These are phyloP conservation scores for Rhodotorula graminis DNA, from an alignment of 768 basidiomycete species.

Conservation along the genomic window DNA sequence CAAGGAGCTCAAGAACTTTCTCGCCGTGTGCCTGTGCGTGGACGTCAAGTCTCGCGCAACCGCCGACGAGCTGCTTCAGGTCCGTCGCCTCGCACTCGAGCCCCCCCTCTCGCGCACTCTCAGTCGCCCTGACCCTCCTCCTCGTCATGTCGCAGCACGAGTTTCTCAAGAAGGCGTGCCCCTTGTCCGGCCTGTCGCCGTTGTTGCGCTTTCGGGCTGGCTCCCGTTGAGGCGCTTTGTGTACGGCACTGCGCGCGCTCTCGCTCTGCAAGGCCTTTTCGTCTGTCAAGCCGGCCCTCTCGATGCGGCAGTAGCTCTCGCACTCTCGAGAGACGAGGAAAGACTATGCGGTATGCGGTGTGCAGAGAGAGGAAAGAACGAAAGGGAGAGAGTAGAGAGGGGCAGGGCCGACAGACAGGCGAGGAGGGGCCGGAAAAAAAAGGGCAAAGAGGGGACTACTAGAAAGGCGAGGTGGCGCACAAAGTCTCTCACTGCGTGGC, in stretches of 20 bases:
- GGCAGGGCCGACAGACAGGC: too few species aligned
- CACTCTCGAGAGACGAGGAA: too few species aligned
- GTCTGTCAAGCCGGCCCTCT: too few species aligned
- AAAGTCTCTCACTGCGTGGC: conserved; percentile 26
- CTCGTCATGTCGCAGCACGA: conserved; percentile 69
- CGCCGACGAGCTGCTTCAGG: conserved; percentile 73
- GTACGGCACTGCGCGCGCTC: too few species aligned
- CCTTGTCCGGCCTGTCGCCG: conserved; percentile 73
- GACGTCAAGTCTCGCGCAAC: conserved; percentile 90
- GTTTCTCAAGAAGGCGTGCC: conserved; percentile 84
- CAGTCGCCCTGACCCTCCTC: neutral
- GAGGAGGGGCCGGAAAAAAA: too few species aligned
- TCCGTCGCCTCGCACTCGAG: conserved; percentile 47
- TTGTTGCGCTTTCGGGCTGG: conserved; percentile 56
- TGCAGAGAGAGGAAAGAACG: neutral
- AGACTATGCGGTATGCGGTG: neutral
- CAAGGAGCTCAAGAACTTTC: conserved; percentile 86
- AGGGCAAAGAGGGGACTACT: too few species aligned
- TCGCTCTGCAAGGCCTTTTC: too few species aligned
- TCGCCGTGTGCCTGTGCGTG: conserved; percentile 96
- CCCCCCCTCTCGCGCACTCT: too few species aligned
- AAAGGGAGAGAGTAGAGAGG: too few species aligned
- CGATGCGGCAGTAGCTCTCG: too few species aligned
- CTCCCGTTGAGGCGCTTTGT: neutral
- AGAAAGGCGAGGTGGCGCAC: too few species aligned